Conservation (phyloP, 805 yeast species). For the Ogataea angusta region DNA sequence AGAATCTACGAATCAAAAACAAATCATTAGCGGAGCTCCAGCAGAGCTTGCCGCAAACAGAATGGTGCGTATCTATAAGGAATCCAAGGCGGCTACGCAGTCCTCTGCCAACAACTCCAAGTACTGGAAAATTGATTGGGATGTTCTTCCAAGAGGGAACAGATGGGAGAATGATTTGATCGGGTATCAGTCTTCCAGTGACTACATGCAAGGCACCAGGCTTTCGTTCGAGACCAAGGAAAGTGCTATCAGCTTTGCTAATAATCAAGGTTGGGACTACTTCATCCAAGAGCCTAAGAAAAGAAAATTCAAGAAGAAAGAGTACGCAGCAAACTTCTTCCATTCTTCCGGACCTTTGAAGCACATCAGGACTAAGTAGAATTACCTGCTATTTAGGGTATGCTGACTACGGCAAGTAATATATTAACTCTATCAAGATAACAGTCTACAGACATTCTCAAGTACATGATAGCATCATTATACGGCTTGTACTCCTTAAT, state of each 20-base stretch:
- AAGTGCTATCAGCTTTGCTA: slow-evolving; percentile 74
- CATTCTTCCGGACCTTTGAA: slow-evolving; percentile 71
- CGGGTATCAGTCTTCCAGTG: slow-evolving; percentile 79
- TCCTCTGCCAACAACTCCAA: slow-evolving; percentile 54
- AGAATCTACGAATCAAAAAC: slow-evolving; percentile 37
- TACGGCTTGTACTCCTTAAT: background rate
- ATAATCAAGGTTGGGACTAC: slow-evolving; percentile 82
- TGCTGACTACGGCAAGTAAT: slow-evolving; percentile 13
- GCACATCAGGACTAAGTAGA: slow-evolving; percentile 74
- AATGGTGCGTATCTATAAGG: slow-evolving; percentile 73
- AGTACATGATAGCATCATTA: background rate
- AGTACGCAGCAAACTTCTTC: slow-evolving; percentile 66
- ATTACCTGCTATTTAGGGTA: too few relatives aligned
- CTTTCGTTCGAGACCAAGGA: slow-evolving; percentile 73
- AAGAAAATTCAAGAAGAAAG: slow-evolving; percentile 71
- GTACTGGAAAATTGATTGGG: slow-evolving; percentile 82
- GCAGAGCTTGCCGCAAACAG: slow-evolving; percentile 53
- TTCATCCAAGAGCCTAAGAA: slow-evolving; percentile 78
- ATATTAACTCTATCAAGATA: background rate
- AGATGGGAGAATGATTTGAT: slow-evolving; percentile 89
- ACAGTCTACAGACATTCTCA: background rate
- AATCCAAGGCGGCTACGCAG: slow-evolving; percentile 79
- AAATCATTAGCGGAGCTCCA: slow-evolving; percentile 77
- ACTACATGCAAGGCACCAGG: slow-evolving; percentile 77
- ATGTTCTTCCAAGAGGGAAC: slow-evolving; percentile 68